These are phyloP conservation scores for Datisca glomerata DNA, from an alignment of 306 rosid genomes.

Conservation along the genomic window DNA sequence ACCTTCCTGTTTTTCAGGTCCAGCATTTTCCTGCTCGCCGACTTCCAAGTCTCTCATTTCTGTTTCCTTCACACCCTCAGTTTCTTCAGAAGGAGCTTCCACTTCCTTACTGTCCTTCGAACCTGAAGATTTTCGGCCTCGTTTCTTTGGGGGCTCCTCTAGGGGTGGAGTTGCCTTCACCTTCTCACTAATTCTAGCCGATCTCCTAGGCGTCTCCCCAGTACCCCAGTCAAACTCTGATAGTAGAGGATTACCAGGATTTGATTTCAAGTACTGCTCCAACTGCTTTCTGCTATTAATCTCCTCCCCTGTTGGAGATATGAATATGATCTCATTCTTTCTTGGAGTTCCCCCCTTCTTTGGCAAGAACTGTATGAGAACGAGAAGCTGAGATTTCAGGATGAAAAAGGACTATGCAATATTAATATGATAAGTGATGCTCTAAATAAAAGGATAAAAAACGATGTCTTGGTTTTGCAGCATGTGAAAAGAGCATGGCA, in stretches of 20 bases:
- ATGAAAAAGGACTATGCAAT: no score
- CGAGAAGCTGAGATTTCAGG: neutral
- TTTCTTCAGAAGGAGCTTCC: constrained; percentile 13
- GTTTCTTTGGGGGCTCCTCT: constrained; percentile 55
- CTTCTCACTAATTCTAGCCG: constrained; percentile 81
- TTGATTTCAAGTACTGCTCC: constrained; percentile 75
- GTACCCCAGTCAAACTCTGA: constrained; percentile 84
- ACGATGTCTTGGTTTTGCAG: no score
- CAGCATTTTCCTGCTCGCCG: neutral
- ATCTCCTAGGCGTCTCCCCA: constrained; percentile 87
- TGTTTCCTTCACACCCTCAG: constrained; percentile 16
- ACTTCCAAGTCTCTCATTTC: constrained; percentile 19
- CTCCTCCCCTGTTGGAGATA: constrained; percentile 89
- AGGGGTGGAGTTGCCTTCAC: constrained; percentile 58
- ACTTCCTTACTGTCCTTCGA: constrained; percentile 38
- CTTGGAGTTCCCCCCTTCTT: constrained; percentile 73
- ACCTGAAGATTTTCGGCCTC: constrained; percentile 48
- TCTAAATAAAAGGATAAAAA: no score
- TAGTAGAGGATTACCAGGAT: constrained; percentile 53
- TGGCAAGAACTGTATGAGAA: constrained; percentile 41
- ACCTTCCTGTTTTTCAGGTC: constrained; percentile 11
- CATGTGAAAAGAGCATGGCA: no score
- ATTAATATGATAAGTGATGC: no score
- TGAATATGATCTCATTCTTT: constrained; percentile 52
- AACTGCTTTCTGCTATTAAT: constrained; percentile 45